phyloP scores from a whole-genome alignment of 331 rosid species.

The Prunus yedoensis region DNA sequence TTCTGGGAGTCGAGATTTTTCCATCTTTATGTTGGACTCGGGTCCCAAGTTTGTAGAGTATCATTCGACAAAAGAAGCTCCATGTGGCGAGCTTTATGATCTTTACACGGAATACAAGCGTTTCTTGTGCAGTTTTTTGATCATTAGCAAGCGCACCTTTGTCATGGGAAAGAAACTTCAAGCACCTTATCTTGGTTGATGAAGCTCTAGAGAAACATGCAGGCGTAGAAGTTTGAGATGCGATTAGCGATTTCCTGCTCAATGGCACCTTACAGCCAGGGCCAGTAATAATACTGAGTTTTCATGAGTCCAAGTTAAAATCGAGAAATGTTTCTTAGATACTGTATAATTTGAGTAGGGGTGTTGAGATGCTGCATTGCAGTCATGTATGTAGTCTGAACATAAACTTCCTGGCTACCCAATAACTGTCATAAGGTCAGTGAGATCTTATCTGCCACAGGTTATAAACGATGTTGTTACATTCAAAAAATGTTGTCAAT shows the following conservation, averaged over 20 bases:
- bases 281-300: slow-evolving; percentile 3
- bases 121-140: neutral
- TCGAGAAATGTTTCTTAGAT: no score
- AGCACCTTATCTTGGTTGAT: neutral
- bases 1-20: no score
- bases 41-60: slow-evolving; percentile 6
- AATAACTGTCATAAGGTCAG: neutral
- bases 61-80: neutral
- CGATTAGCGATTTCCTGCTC: neutral
- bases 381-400: neutral
- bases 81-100: neutral
- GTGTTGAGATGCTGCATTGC: neutral
- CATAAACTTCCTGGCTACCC: neutral
- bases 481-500: neutral
- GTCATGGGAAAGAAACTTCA: neutral
- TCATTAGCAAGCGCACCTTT: neutral
- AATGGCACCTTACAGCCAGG: neutral
- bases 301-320: neutral
- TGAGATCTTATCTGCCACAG: neutral
- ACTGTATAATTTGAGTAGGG: neutral
- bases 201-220: neutral
- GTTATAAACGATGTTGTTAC: neutral
- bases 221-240: neutral
- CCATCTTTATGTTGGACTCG: no score
- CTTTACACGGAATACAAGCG: neutral